Evolutionary conservation across 1,284 basidiomycete genomes (phyloP), one percentile per base, ranked within the genome.

Genomic region (Coriolopsis trogii): DNA sequence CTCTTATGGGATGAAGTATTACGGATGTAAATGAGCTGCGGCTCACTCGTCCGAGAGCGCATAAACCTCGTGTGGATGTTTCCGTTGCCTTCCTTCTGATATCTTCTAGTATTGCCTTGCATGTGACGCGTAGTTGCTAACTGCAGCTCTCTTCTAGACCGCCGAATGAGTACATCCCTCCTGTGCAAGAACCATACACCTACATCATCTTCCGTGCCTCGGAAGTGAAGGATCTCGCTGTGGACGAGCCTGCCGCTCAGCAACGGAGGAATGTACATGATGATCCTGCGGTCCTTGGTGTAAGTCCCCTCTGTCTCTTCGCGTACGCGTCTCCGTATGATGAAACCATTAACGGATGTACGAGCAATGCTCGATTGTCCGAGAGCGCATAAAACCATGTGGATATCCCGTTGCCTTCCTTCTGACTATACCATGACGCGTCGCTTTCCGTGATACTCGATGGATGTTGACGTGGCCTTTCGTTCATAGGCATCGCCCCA

Each of bases 141-240:
- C 58, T 41, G 43, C 46, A 53, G 40, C 36, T 42, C 28, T 47
- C 25, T 15, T 46, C 29, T 62, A 89, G 88, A 59, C 86, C 87
- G 12, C 79, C 82, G 31, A 71, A 77, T 33, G 84, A 89, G 63
- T 91, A 84, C 69, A 89, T 90, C 48, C 85, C 89, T 4, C 88
- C 88, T 0, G 84, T 85, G 34, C 80, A 82, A 67, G 85, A 89
- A 55, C 88, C 88, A 0, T 91, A 90, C 67, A 78, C 85, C 58
- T 90, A 89, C 68, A 90, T 91, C 70, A 88, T 91, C 56, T 91
- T 91, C 73, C 87, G 87, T 54, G 88, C 88, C 10, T 89, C 87
- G 6, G 88, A 91, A 68, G 89, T 91, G 56, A 91, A 91, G 62
- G 88, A 91, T 63, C 75, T 91, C 16, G 78, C 86, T 24, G 87